A percentile compares a stretch with the other conserved stretches of the same genome.
phyloP scores from a whole-genome alignment of 129 eudicot genomes.

The Chrysanthemum seticuspe region DNA sequence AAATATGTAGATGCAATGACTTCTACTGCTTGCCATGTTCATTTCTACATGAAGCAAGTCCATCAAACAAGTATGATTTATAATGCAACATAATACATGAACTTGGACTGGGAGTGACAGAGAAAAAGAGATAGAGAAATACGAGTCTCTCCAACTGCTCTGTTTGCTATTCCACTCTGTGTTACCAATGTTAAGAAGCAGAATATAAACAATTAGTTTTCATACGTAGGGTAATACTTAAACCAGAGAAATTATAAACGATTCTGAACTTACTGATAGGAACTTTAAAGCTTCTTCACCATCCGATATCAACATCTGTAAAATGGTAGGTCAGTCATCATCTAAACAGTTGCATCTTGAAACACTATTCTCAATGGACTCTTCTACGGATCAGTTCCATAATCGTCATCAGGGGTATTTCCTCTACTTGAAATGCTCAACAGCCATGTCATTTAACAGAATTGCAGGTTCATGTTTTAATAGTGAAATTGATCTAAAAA shows the following conservation, averaged over 20 bases:
- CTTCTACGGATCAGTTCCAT: background rate
- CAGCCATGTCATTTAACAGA: background rate
- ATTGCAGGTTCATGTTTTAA: no score
- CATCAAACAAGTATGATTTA: background rate
- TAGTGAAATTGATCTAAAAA: no score
- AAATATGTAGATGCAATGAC: slow-evolving; percentile 83
- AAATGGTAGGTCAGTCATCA: slow-evolving; percentile 9
- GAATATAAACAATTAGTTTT: slow-evolving; percentile 23
- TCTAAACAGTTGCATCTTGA: background rate
- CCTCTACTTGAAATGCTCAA: background rate
- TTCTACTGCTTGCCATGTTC: slow-evolving; percentile 90
- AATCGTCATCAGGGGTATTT: background rate
- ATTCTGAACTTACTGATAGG: slow-evolving; percentile 59
- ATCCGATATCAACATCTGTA: slow-evolving; percentile 52
- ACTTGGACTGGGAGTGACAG: slow-evolving; percentile 9
- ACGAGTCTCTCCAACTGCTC: slow-evolving; percentile 99
- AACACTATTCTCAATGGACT: background rate
- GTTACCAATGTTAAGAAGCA: slow-evolving; percentile 26
- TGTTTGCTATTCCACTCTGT: slow-evolving; percentile 85
- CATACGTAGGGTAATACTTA: background rate
- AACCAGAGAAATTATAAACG: background rate
- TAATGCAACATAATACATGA: slow-evolving; percentile 8
- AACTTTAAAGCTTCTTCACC: slow-evolving; percentile 61
- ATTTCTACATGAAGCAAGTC: slow-evolving; percentile 52
- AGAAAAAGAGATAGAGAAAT: slow-evolving; percentile 31